phyloP scores from a whole-genome alignment of 345 rosid species.

The Eucalyptus curtisii region DNA sequence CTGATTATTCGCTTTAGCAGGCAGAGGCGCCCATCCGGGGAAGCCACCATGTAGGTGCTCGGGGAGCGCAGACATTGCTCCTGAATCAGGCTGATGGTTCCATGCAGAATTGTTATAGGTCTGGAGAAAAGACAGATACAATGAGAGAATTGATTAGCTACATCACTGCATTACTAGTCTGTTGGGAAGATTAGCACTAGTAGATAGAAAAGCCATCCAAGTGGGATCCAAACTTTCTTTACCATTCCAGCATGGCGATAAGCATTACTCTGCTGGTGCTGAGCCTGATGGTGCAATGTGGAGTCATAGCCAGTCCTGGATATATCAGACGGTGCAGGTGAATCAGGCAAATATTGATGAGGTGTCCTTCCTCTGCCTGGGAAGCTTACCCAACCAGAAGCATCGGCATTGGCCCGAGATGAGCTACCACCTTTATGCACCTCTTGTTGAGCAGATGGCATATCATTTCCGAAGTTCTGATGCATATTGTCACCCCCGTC shows the following conservation, averaged over 20 bases:
- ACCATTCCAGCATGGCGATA: background rate
- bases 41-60: background rate
- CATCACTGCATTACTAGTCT: background rate
- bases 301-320: background rate
- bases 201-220: background rate
- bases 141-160: background rate
- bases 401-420: background rate
- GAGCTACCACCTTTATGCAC: background rate
- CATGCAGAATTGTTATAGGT: conserved; percentile 4
- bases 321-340: background rate
- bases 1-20: background rate
- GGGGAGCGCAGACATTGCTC: background rate
- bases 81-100: conserved; percentile 9
- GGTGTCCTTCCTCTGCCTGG: background rate
- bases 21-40: background rate
- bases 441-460: background rate
- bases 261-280: background rate
- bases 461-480: background rate
- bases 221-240: background rate
- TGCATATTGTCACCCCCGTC: background rate
- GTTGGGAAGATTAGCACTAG: background rate
- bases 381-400: background rate
- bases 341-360: background rate
- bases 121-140: conserved; percentile 1
- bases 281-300: background rate